Base-by-base conservation (phyloP, 2,329 filamentous ascomycete genomes). In the Salinomyces thailandicus region DNA sequence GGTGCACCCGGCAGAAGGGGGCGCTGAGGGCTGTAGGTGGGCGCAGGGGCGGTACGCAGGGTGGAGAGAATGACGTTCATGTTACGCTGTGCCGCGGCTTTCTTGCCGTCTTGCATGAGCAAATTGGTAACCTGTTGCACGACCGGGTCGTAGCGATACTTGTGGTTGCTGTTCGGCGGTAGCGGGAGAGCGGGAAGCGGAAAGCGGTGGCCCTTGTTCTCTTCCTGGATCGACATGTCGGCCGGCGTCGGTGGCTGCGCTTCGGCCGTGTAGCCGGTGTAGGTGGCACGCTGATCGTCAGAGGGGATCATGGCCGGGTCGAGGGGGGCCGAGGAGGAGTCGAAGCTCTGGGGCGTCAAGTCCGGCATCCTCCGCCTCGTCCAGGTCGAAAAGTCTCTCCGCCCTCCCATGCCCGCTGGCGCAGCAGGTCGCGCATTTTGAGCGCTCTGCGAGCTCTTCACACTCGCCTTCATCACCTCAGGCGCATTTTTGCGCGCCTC, bases 61-160 rank as follows among this genome's bases (percentile, higher is more conserved):
- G 80, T 66, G 47, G 75, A 84, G 57, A 96, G 77, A 54, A 94
- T 80, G 53, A 77, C 69, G 42, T 79, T 73, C 79, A 95, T 86
- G 62, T 93, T 81, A 83, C 94, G 54, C 62, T 98, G 85, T n/a
- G 91, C 91, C 59, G 75, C 73, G 55, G 81, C 81, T 58, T 93
- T 75, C 68, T 95, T 93, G 50, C 91, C 91, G 62, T 96, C 75
- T 51, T 71, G 70, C 89, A 96, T 98, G 45, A 98, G 63, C 49
- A 94, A 69, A 58, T 86, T 87, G 13, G 86, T 94, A 51, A 96
- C 71, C 66, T 95, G 91, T 47, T 81, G 69, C 32, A 96, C 69
- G 5, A 95, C 71, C 2, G 84, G 77, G 56, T 95, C 82, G 57
- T 96, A 93, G 53, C 91, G 77, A 57, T 84, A 70, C 61, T 86